Evolutionary conservation across 805 yeast species (phyloP), one percentile per base, ranked within the genome.

Genomic region (Kodamaea nitidulidarum): DNA sequence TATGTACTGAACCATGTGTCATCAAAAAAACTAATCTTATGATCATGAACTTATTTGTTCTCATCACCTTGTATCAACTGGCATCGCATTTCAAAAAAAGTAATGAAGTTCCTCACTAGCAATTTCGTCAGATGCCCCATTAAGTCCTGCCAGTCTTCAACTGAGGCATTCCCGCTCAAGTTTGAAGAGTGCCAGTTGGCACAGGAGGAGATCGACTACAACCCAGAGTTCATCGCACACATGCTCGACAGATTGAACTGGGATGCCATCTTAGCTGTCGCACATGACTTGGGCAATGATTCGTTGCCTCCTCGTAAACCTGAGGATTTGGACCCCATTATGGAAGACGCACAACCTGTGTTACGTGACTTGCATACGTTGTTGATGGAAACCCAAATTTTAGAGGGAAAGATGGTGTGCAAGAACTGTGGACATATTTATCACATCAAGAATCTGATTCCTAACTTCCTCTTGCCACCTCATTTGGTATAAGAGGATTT

Each of bases 41-140:
- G n/a, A n/a, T n/a, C n/a, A n/a, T n/a, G n/a, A n/a, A n/a, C n/a
- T n/a, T 20, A 8, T 20, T 20, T 8, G 22, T 8, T 20, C 22
- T 8, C 22, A 20, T 20, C 8, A 20, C 22, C n/a, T 20, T 20
- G 22, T 20, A 20, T 20, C 22, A 20, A 8, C 22, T 20, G 7
- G 22, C 22, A 20, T 20, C 28, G n/a, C 28, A 25, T 25, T n/a
- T 25, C 28, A 25, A 25, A 25, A 25, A 25, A 25, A 25, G 16
- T 14, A 26, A 91, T 91, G 98, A 91, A 93, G 66, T 80, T 91
- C 54, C 68, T 93, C 18, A 91, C 98, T n/a, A 86, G 97, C 9
- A 93, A 93, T 63, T 93, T 93, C 63, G 95, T 93, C 46, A 88
- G 84, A 58, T 93, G 98, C 63, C 88, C 98, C 0, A 84, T 88